Evolutionary conservation across 768 basidiomycete species (phyloP), one percentile per base, ranked within the genome.

Genomic region (Amanita jacksonii): DNA sequence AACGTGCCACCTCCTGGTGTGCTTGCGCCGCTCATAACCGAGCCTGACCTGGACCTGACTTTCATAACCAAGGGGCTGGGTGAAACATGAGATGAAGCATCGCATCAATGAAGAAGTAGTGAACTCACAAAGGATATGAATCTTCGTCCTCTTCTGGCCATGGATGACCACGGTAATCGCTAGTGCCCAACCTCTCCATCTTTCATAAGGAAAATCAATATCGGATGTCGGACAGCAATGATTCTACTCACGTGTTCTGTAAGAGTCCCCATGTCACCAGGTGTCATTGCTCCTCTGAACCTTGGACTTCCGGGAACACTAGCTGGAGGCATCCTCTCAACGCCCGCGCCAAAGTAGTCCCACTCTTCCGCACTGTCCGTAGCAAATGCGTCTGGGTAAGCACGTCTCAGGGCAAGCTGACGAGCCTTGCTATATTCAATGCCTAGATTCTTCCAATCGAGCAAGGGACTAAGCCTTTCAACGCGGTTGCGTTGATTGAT

Each of bases 401-500:
- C 96, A 25, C 94, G 72, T 52, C 94, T 70, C 47, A 99, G 70
- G 13, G 90, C 89, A 41, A 97, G 68, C 63, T 94, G 92, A 32
- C 96, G 70, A 19, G 90, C 86, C 69, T 97, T 99, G 61, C 84
- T 81, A 63, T 99, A 99, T 63, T 99, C 96, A 49, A 98, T 76
- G 2, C 96, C 96, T 23, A 99, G 69, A 57, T 90, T 90, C 70
- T 99, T 99, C 96, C 96, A 98, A 61, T 99, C 96, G 48, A 99
- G 70, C 45, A 99, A 63, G 12, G 94, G 94, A 39, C 80, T 84
- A 13, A 99, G 72, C 20, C 96, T 79, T 60, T 99, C 96, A 43
- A 97, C 94, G 33, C 96, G 80, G 67, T 98, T 99, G 24, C 96
- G 85, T 67, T 98, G 96, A 65, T 99, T 98, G 63, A 98, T 98